Evolutionary conservation across 805 yeast species (phyloP), one percentile per base, ranked within the genome.

Genomic region (Wickerhamomyces rabaulensis): DNA sequence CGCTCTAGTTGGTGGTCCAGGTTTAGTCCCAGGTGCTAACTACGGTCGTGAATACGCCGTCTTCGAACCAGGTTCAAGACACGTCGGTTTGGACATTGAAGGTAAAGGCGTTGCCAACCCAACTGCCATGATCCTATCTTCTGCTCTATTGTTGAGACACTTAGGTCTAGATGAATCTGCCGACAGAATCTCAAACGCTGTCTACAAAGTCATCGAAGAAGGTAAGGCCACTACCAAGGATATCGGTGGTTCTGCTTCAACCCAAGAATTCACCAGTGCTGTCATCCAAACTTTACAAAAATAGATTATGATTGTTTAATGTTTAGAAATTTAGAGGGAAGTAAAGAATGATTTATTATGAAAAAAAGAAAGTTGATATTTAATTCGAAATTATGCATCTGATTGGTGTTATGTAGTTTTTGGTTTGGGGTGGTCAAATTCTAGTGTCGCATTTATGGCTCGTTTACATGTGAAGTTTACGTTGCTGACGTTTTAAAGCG

Each of bases 41-140:
- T 91, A 87, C 58, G 99, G 99, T 72, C 85, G 96, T 71, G 97
- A 92, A 63, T 84, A 85, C 69, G 98, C 98, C 47, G 95, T 92
- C 52, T 92, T 94, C 71, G 99, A 92, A 78, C 98, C 99, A 63
- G 99, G 98, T 74, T 91, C 97, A 75, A 87, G 99, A 80, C 98
- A 91, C 76, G 98, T 91, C 63, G 98, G 98, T 72, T 78, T 92
- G 61, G 97, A 92, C 71, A 87, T 94, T 69, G 79, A 87, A 78
- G 97, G 96, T 66, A 80, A 87, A 72, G 87, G 89, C 77, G 78
- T 88, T 54, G 98, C 98, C 55, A 92, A 92, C 82, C 99, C 99
- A 68, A 88, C 97, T 52, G 98, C 97, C 59, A 86, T 92, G 92
- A 86, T 92, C 62, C 77, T 94, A 63, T 88, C 97, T 50, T 80